These are phyloP conservation scores for Logfia minima DNA, from an alignment of 129 eudicot genomes.

Conservation along the genomic window DNA sequence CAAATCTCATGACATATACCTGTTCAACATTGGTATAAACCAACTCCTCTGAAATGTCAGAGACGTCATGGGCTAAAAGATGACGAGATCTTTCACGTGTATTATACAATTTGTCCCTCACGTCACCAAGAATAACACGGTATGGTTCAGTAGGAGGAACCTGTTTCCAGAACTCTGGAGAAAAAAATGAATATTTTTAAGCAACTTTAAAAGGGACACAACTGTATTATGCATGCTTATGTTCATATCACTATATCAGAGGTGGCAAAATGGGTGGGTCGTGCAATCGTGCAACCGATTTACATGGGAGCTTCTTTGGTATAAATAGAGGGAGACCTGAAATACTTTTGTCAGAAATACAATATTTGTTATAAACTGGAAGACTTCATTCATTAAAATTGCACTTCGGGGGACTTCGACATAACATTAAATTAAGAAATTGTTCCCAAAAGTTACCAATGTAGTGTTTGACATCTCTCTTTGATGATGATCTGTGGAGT, in stretches of 20 bases:
- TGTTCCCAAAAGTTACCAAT: constrained; percentile 52
- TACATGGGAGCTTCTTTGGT: neutral
- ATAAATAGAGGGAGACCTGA: neutral
- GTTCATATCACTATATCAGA: neutral
- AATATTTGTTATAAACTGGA: neutral
- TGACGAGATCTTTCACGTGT: constrained; percentile 98
- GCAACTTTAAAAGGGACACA: neutral
- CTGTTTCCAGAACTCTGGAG: constrained; percentile 92
- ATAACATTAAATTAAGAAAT: neutral
- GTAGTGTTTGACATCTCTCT: constrained; percentile 92
- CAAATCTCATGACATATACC: constrained; percentile 38
- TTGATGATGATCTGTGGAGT: constrained; percentile 60
- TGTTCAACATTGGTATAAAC: constrained; percentile 78
- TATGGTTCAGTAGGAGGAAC: constrained; percentile 92
- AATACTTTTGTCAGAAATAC: neutral
- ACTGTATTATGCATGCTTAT: neutral
- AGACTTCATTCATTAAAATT: neutral
- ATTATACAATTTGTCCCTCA: constrained; percentile 86
- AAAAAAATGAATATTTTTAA: constrained; percentile 6
- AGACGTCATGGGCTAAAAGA: constrained; percentile 63
- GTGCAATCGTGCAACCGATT: neutral
- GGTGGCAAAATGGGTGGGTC: neutral
- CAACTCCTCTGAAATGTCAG: constrained; percentile 88
- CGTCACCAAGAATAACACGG: constrained; percentile 95
- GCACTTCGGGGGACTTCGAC: neutral